These are phyloP conservation scores for Ceratobasidium sp. DNA, from an alignment of 1,284 basidiomycete species.

Conservation along the genomic window DNA sequence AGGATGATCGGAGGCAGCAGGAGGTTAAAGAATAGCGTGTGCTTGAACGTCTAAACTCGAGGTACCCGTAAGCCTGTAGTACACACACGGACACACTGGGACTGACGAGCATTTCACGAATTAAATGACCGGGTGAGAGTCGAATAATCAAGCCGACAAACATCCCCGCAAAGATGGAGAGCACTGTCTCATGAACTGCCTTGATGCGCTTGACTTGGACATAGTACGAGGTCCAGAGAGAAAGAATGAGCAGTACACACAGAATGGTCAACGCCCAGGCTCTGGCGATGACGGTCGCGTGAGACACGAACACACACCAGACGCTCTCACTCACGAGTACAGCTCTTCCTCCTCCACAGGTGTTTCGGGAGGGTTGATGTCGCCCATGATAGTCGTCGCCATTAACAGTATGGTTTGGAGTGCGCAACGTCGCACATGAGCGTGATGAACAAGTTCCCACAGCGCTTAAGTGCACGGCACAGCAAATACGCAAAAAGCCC, in stretches of 20 bases:
- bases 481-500: not conserved
- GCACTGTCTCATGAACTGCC: slow-evolving; percentile 95
- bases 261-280: slow-evolving; percentile 94
- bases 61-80: not conserved
- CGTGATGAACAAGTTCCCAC: slow-evolving; percentile 9
- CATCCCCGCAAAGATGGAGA: slow-evolving; percentile 97
- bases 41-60: slow-evolving; percentile 83
- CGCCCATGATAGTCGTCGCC: slow-evolving; percentile 3
- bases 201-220: slow-evolving; percentile 97
- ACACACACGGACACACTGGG: not conserved
- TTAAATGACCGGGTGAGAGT: slow-evolving; percentile 91
- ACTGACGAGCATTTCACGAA: slow-evolving; percentile 96
- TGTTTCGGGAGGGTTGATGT: slow-evolving; percentile 22
- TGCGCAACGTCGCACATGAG: not conserved
- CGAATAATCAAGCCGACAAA: slow-evolving; percentile 92
- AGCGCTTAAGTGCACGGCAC: not conserved
- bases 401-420: not conserved
- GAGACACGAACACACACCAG: not conserved
- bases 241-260: slow-evolving; percentile 91
- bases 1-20: slow-evolving; percentile 98
- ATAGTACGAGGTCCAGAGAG: slow-evolving; percentile 97
- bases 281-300: slow-evolving; percentile 14
- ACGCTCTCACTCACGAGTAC: slow-evolving; percentile 29
- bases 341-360: slow-evolving; percentile 41
- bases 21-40: slow-evolving; percentile 98